These are phyloP conservation scores for Trichoderma citrinoviride DNA, from an alignment of 2,329 filamentous ascomycete genomes.

Conservation along the genomic window DNA sequence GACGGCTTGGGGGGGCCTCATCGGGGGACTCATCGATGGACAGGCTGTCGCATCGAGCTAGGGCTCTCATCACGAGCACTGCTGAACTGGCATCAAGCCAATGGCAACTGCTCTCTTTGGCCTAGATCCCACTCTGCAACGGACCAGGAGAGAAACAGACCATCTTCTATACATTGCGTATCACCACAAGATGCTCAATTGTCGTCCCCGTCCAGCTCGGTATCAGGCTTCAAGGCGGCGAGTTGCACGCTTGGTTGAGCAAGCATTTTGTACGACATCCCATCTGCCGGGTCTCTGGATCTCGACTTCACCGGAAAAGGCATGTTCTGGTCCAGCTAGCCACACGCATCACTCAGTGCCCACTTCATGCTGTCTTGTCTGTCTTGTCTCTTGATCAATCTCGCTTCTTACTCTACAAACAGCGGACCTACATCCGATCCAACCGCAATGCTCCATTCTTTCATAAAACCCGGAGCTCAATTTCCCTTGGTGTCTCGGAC, in stretches of 20 bases:
- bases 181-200: background rate
- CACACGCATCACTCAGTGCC: background rate
- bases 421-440: background rate
- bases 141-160: background rate
- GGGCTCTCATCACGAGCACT: background rate
- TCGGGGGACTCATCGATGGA: no score
- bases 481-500: constrained; percentile 13
- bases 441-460: background rate
- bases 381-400: background rate
- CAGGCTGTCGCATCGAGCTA: background rate
- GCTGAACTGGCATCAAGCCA: background rate
- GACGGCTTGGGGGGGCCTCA: no score
- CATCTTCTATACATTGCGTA: background rate
- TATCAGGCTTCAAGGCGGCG: background rate
- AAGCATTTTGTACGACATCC: background rate
- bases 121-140: no score
- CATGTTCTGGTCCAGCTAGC: constrained; percentile 19
- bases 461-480: background rate
- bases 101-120: background rate
- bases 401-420: background rate
- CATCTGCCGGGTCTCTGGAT: constrained; percentile 16
- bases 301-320: background rate
- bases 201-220: background rate
- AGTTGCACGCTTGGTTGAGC: background rate
- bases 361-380: constrained; percentile 16